Base-by-base conservation (phyloP, 805 yeast genomes). In the Candida takata region DNA sequence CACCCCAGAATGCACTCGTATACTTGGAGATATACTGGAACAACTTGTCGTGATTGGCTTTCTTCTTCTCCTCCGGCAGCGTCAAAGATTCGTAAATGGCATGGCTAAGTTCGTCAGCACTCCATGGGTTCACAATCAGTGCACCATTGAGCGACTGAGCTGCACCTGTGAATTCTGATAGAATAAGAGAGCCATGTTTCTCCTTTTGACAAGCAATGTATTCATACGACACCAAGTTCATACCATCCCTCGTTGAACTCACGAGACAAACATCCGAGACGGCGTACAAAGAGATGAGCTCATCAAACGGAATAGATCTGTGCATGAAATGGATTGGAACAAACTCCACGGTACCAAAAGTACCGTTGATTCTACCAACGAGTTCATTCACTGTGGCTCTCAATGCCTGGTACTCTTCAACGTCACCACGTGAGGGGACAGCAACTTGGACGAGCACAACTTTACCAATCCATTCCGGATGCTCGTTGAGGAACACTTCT, bases 111-210 rank as follows among this genome's bases (percentile, higher is more conserved):
- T 92, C 98, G 48, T 92, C 98, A 16, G 88, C 90, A 57, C 90
- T 92, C 99, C 99, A 92, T 4, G 99, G 99, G 54, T 92, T 92
- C 15, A 92, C 95, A 40, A 92, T 77, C 11, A 90, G 58, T 2
- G 95, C 87, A 17, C 99, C 99, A 54, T 92, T 90, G 44, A 92
- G 67, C 2, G 95, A 83, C 62, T 92, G 99, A 1, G 98, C 97
- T n/a, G 98, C 98, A 33, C 99, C 99, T 0, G 98, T 92, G 63
- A 92, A 92, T 62, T 92, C 99, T 28, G 95, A 81, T 43, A 92
- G 60, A 33, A 92, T 84, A 48, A 92, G 68, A 4, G 87, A 77
- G 8, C 99, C 99, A 44, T 86, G 79, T 42, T 77, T 77, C 31
- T 79, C 79, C 43, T 78, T 73, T 61, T 92, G 98, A 55, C 97